Evolutionary conservation across 345 rosid species (phyloP), one percentile per base, ranked within the genome.

Genomic region (Passiflora organensis): DNA sequence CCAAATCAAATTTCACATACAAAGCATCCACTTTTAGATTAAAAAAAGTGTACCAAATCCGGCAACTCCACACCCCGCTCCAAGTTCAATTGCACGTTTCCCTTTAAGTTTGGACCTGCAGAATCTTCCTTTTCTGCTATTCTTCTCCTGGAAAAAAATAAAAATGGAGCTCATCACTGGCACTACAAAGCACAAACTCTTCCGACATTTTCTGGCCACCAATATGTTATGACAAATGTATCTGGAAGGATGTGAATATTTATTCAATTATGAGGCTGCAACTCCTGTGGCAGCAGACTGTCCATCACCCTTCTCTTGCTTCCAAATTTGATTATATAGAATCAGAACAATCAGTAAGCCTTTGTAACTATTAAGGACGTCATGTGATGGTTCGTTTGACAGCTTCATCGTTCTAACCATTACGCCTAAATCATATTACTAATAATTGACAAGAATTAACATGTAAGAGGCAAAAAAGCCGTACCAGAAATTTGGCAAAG

Each of bases 21-120:
- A 28, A 39, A 57, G 5, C 36, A 58, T 38, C 41, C 16, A 63
- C 13, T 41, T 19, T 18, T 39, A 37, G 22, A 57, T 17, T 6
- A 65, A 61, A 49, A 21, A 53, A 58, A 51, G 81, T 95, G 65
- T 74, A 83, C 98, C 98, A 70, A 87, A 87, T 46, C 98, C 96
- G 42, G 96, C 91, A 39, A 91, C 93, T 28, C 98, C 96, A 53
- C 98, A 91, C 56, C 98, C 98, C 0, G 96, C 96, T 67, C 98
- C 98, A 48, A 91, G 95, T 68, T 91, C 96, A 60, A 91, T 78
- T 32, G 59, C 95, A 56, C 90, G 91, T 67, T 83, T 87, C 67
- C 98, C 96, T 78, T 85, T 83, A 45, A 91, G 82, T 70, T 85
- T 91, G 44, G 88, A 78, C 8, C 82, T 81, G 70, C 74, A 80